phyloP scores from a whole-genome alignment of 2,329 filamentous ascomycete species.

The Corynespora cassiicola region DNA sequence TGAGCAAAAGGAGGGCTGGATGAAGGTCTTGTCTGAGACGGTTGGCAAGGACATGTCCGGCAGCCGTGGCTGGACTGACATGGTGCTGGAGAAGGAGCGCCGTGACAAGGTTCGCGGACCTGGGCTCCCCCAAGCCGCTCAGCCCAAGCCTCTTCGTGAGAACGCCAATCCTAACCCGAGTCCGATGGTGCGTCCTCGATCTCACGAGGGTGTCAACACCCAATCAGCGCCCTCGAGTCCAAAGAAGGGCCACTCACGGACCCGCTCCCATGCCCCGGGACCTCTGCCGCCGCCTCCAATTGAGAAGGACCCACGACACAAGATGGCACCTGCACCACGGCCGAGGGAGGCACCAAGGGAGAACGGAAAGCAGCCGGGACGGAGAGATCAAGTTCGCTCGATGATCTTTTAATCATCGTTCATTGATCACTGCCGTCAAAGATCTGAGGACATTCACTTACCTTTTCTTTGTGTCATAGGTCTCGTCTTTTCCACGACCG shows the following conservation, averaged over 20 bases:
- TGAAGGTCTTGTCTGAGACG: constrained; percentile 81
- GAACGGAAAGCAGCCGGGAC: no score
- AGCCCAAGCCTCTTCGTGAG: constrained; percentile 28
- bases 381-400: constrained; percentile 49
- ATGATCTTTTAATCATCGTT: constrained; percentile 45
- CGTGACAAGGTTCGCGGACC: constrained; percentile 37
- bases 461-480: constrained; percentile 31
- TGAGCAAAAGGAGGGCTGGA: constrained; percentile 91
- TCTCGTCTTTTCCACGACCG: constrained; percentile 19
- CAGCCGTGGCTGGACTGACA: constrained; percentile 66
- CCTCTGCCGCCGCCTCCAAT: constrained; percentile 40
- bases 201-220: constrained; percentile 31
- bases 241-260: constrained; percentile 38
- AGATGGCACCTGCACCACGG: constrained; percentile 14
- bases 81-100: constrained; percentile 60
- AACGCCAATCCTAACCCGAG: constrained; percentile 15
- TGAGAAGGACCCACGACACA: constrained; percentile 35
- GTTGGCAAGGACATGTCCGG: constrained; percentile 63
- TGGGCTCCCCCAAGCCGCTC: constrained; percentile 24
- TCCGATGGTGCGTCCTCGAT: constrained; percentile 36
- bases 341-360: constrained; percentile 14
- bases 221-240: constrained; percentile 37
- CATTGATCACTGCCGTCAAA: neutral
- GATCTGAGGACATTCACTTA: constrained; percentile 28
- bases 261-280: constrained; percentile 34